Base-by-base conservation (phyloP, 2,329 filamentous ascomycete genomes). In the Fusarium nodosum region DNA sequence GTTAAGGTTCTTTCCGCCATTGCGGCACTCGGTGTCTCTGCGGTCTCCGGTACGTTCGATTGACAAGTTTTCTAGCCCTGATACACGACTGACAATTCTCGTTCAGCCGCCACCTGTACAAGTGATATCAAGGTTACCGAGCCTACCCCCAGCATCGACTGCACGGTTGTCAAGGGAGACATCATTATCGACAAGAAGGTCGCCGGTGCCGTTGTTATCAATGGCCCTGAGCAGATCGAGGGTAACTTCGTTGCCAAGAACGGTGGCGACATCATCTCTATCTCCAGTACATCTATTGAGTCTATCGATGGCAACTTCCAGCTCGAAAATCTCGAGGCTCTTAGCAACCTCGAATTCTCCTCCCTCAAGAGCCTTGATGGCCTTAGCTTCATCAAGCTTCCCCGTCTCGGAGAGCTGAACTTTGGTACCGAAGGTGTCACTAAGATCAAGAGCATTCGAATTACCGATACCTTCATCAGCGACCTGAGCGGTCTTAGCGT, bases 381-480 rank as follows among this genome's bases (percentile, higher is more conserved):
- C 60, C 90, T 98, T 79, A 81, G 86, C 72, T 94, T 92, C 86
- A 83, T 86, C 62, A 91, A 91, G 72, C 88, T 97, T 42, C 90
- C 90, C 66, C 84, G 80, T 77, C 86, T 84, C 78, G 87, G 81
- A 61, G 72, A 74, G 45, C 74, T 87, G 36, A 81, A 79, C 36
- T 84, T 88, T 72, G 85, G 84, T 69, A 83, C 80, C 60, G 76
- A 82, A 16, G 84, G 85, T 76, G 85, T 98, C 75, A 88, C 86
- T 74, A 83, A 88, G 79, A 92, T 92, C 64, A 83, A 82, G 69
- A 86, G 83, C 68, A 87, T 99, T 73, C 82, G 83, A 73, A 94
- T 99, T 79, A 87, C 89, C 81, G 96, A 99, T 85, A 99, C 96
- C 52, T 89, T 90, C 81, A 88, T 99, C 74, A 87, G 84, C 79